Percentiles rank a stretch among this genome's conserved stretches.
Evolutionary conservation across 1,284 basidiomycete species (phyloP).

Genomic region (Puccinia coronata): DNA sequence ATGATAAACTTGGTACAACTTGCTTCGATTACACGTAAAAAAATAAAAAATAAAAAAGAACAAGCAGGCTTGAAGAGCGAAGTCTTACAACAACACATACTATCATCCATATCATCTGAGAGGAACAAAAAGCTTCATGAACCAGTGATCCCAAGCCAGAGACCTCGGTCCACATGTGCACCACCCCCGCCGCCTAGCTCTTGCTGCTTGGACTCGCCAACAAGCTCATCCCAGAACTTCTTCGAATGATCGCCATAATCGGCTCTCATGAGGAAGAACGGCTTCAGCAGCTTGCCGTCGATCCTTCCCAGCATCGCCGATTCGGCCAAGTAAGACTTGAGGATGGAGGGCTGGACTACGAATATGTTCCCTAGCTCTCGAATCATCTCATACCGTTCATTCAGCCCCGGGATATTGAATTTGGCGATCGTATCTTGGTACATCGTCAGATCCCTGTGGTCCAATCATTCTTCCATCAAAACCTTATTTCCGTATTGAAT

Average conservation of each 20-base stretch:
- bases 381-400: slow-evolving; percentile 97
- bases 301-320: slow-evolving; percentile 81
- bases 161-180: slow-evolving; percentile 29
- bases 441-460: slow-evolving; percentile 80
- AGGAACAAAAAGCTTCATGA: slow-evolving; percentile 13
- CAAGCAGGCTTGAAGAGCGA: background rate
- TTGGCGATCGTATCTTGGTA: slow-evolving; percentile 88
- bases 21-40: background rate
- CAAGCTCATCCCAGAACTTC: slow-evolving; percentile 50
- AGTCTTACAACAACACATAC: slow-evolving; percentile 3
- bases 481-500: background rate
- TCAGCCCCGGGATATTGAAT: slow-evolving; percentile 78
- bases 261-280: slow-evolving; percentile 84
- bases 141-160: slow-evolving; percentile 48
- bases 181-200: slow-evolving; percentile 3
- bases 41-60: background rate
- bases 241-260: slow-evolving; percentile 66
- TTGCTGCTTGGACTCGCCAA: slow-evolving; percentile 34
- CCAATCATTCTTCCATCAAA: background rate
- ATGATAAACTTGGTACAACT: slow-evolving; percentile 3
- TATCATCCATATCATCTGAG: background rate
- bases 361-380: slow-evolving; percentile 96
- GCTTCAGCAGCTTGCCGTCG: slow-evolving; percentile 79
- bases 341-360: slow-evolving; percentile 86
- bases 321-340: slow-evolving; percentile 89